Base-by-base conservation (phyloP, 1,284 basidiomycete genomes). In the Phellinidium pouzarii region DNA sequence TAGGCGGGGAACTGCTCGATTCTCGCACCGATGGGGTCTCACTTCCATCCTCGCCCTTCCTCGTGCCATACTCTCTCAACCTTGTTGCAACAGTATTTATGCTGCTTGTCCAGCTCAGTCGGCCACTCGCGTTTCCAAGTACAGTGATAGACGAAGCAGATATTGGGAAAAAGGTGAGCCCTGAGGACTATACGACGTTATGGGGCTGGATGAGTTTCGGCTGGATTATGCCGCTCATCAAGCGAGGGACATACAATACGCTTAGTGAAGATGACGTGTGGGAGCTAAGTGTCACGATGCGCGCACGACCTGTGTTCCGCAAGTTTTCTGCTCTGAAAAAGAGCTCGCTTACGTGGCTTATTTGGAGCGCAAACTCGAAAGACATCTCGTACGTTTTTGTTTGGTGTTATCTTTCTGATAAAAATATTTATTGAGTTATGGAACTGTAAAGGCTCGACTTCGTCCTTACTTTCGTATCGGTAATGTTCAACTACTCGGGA, bases 191-290 rank as follows among this genome's bases (percentile, higher is more conserved):
- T 58, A 85, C 86, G 3, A 76, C 81, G 0, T 71, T 94, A 0
- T 83, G 77, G 68, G 75, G 79, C 4, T 92, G 90, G 86, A 68
- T 87, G n/a, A 82, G 84, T 0, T 94, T 93, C 68, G 68, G 64
- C 25, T 94, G 91, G 91, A 73, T 93, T 43, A 75, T 77, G 55
- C 80, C 82, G 0, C 71, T 92, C 22, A 76, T 94, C 27, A 25
- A 20, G 27, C 59, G 79, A 67, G 87, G 87, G 11, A 74, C 77
- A 14, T 60, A 73, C 50, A 72, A 70, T 6, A 87, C 84, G 8
- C 69, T 92, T 19, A 74, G 84, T 53, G 82, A 87, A 55, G 66
- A 70, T 0, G 87, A 91, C 60, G 77, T 93, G 0, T 91, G 87
- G 75, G 60, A 68, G 1, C 70, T 94, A 22, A 87, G 84, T 48